Evolutionary conservation across 2,329 filamentous ascomycete genomes (phyloP).

Genomic region (Diaporthe sp.): DNA sequence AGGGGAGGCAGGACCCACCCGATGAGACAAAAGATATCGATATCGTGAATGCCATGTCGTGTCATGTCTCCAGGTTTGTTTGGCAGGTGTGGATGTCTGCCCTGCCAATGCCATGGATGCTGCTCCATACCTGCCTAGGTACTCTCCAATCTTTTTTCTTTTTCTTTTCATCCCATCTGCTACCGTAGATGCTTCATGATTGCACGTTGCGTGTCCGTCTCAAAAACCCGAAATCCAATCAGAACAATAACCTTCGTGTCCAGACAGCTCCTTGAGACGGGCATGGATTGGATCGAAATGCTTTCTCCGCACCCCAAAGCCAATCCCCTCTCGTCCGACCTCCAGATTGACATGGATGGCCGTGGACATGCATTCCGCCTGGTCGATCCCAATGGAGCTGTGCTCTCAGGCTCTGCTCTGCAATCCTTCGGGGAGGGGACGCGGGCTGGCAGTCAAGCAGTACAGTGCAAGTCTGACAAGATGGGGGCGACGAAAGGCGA

Average conservation of each 20-base stretch:
- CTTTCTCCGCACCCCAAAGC: constrained; percentile 2
- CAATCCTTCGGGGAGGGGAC: constrained; percentile 7
- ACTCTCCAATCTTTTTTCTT: neutral
- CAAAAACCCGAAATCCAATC: neutral
- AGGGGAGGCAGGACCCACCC: constrained; percentile 1
- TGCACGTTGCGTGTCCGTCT: neutral
- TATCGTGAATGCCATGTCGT: constrained; percentile 19
- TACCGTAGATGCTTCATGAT: neutral
- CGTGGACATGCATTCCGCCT: neutral
- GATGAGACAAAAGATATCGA: neutral
- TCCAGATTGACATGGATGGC: constrained; percentile 3
- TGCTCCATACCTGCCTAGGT: too few relatives aligned
- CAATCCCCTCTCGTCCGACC: constrained; percentile 19
- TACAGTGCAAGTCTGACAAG: constrained; percentile 9
- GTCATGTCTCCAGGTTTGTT: neutral
- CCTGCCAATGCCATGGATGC: neutral
- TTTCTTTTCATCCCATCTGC: neutral
- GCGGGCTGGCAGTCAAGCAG: neutral
- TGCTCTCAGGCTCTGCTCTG: neutral
- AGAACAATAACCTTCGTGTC: neutral
- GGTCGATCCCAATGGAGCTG: constrained; percentile 3
- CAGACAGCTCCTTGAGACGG: too few relatives aligned
- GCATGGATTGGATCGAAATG: neutral
- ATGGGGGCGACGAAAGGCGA: neutral
- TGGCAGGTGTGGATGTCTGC: neutral